A percentile compares a stretch with the other conserved stretches of the same genome.
Conservation (phyloP, 1,139 yeast genomes). For the Wickerhamiella infanticola region DNA sequence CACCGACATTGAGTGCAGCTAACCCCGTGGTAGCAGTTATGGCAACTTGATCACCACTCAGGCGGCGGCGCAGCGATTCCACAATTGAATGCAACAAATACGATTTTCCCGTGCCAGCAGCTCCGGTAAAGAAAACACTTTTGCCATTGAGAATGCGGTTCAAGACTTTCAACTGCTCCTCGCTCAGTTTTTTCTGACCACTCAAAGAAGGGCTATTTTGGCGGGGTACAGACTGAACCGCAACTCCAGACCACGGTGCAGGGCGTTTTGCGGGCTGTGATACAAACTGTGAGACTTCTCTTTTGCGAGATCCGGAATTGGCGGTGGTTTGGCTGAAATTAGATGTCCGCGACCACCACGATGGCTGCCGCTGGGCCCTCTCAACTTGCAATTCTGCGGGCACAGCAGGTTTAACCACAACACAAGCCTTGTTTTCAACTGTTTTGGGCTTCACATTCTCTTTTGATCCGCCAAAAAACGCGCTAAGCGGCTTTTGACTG, state of each 20-base stretch:
- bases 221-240: not conserved
- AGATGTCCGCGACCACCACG: not conserved
- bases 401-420: not conserved
- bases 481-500: not conserved
- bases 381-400: not conserved
- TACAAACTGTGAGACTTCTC: not conserved
- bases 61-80: slow-evolving; percentile 26
- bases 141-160: slow-evolving; percentile 36
- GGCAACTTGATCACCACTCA: slow-evolving; percentile 39
- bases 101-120: slow-evolving; percentile 95
- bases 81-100: slow-evolving; percentile 51
- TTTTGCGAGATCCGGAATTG: not conserved
- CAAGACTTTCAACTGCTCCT: slow-evolving; percentile 43
- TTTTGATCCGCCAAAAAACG: not conserved
- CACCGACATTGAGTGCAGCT: slow-evolving; percentile 81
- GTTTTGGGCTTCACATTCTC: not conserved
- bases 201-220: not conserved
- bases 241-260: not conserved
- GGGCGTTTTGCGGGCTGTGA: not conserved
- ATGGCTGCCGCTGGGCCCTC: not conserved
- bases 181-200: slow-evolving; percentile 6
- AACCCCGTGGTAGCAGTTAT: slow-evolving; percentile 86
- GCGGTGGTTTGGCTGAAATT: not conserved
- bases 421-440: not conserved
- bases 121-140: slow-evolving; percentile 74